Evolutionary conservation across 306 rosid genomes (phyloP).

Genomic region (Pyrus pyrifolia): DNA sequence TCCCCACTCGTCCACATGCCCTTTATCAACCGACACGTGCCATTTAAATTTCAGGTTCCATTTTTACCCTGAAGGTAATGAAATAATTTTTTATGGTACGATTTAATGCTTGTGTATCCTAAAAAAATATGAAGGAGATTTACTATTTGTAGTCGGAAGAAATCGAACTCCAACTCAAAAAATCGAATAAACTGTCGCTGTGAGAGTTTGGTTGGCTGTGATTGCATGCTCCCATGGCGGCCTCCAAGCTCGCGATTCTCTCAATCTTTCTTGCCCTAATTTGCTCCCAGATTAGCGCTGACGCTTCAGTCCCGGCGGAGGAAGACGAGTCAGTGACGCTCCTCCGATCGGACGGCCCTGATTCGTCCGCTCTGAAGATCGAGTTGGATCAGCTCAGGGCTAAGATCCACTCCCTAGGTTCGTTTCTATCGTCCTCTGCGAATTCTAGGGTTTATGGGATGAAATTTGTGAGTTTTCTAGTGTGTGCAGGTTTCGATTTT

Average conservation of each 20-base stretch:
- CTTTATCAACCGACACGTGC: background rate
- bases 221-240: constrained; percentile 59
- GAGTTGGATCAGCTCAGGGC: constrained; percentile 65
- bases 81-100: background rate
- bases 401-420: constrained; percentile 75
- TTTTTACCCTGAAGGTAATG: background rate
- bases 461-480: background rate
- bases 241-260: constrained; percentile 45
- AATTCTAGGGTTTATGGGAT: background rate
- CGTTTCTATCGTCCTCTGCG: constrained; percentile 10
- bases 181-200: background rate
- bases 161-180: background rate
- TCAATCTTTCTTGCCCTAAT: constrained; percentile 54
- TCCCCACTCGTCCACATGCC: background rate
- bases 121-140: too few relatives aligned
- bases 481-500: background rate
- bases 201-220: constrained; percentile 49
- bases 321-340: constrained; percentile 16
- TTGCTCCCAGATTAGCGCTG: constrained; percentile 33
- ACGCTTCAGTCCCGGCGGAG: constrained; percentile 30
- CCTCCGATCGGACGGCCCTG: constrained; percentile 31
- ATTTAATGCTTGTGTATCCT: too few relatives aligned
- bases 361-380: constrained; percentile 49
- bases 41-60: background rate
- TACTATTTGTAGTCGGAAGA: background rate